phyloP scores from a whole-genome alignment of 164 flowering plant genomes.

The Berberis vulgaris region DNA sequence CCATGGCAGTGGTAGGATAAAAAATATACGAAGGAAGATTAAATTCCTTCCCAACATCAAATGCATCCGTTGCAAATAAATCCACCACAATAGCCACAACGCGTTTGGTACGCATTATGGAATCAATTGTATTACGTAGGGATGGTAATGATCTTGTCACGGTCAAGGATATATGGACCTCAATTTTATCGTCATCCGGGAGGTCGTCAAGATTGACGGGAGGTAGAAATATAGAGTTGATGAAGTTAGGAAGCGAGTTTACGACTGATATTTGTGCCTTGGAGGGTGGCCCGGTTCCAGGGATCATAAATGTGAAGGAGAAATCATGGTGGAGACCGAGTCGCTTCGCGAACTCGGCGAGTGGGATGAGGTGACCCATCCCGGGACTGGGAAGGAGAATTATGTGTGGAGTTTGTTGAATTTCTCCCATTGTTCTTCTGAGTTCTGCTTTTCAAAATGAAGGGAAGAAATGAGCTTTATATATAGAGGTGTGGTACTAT shows the following conservation, averaged over 20 bases:
- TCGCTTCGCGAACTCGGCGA: constrained; percentile 1
- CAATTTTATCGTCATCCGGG: constrained; percentile 13
- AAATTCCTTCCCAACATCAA: constrained; percentile 33
- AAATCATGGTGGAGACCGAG: constrained; percentile 1
- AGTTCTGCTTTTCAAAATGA: neutral
- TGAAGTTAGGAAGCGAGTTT: neutral
- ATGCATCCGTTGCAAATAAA: constrained; percentile 29
- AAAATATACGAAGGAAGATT: constrained; percentile 25
- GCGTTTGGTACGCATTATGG: neutral
- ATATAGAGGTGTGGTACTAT: neutral
- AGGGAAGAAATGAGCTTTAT: neutral
- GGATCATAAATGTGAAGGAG: constrained; percentile 1
- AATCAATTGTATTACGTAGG: constrained; percentile 17
- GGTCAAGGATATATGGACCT: constrained; percentile 22
- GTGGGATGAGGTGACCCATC: constrained; percentile 4
- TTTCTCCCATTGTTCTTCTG: neutral
- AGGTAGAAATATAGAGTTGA: constrained; percentile 8
- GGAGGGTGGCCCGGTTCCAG: neutral
- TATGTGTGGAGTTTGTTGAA: neutral
- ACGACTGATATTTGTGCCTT: neutral
- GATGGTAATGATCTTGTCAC: constrained; percentile 26
- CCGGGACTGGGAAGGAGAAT: constrained; percentile 2
- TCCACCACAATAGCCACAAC: constrained; percentile 30
- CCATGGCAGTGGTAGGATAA: constrained; percentile 26
- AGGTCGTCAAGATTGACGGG: constrained; percentile 21